Base-by-base conservation (phyloP, 1,284 basidiomycete genomes). In the Malassezia caprae region DNA sequence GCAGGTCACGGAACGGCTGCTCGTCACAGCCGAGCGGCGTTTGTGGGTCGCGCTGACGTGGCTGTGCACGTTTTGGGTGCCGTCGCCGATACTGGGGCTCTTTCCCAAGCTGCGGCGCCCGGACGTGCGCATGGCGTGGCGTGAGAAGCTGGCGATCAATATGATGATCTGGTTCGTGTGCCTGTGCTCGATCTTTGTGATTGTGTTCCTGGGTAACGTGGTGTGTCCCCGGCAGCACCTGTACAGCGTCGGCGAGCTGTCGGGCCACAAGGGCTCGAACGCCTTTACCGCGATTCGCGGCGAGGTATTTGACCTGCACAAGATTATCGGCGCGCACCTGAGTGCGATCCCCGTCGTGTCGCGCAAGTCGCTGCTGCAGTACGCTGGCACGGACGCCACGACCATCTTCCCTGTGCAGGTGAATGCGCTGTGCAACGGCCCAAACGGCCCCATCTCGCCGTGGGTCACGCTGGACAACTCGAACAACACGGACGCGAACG, bases 151-250 rank as follows among this genome's bases (percentile, higher is more conserved):
- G 1, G 88, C 91, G 3, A 83, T 96, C 76, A 96, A 98, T 58
- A 51, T 72, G 56, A 81, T 96, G 76, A 96, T 98, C 69, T 96
- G 91, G 91, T 85, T 96, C 72, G 80, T 88, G 49, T 96, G 90
- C 69, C 84, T 76, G 21, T 84, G 83, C 66, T 85, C 90, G 3
- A 80, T 93, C 54, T 98, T 98, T 75, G 86, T 98, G 69, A 93
- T 98, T 67, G 88, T 87, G 10, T 77, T 93, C 44, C 80, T 98
- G 30, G 90, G 89, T 27, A 78, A 82, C 54, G 75, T 96, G 58
- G 96, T 98, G 76, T 98, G 94, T 72, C 93, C 91, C 2, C 88
- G 84, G 60, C 84, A 96, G 72, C 86, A 96, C 73, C 86, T 98
- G 55, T 96, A 84, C 80, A 88, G 83, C 62, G 76, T 78, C 3